Evolutionary conservation across 2,329 filamentous ascomycete genomes (phyloP), one percentile per base, ranked within the genome.

Genomic region (Phaeoacremonium minimum): DNA sequence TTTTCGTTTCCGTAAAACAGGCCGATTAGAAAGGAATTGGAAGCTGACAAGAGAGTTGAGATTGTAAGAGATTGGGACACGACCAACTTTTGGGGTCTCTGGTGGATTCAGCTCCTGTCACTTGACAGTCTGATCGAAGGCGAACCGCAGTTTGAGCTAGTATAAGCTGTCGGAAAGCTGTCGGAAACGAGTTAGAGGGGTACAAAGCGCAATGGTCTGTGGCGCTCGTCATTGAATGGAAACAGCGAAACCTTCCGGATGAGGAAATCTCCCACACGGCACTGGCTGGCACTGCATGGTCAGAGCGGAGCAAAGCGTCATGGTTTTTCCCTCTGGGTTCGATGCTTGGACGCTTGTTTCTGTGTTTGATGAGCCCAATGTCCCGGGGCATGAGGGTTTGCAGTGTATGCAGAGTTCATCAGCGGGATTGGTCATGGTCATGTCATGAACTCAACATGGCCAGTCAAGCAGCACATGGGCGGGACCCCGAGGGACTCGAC

Each of bases 381-480:
- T 26, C 9, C 22, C 22, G n/a, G 22, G 43, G 44, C 31, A 32
- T 40, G 40, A 45, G 17, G 4, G 18, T 15, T 14, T 14, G n/a
- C n/a, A 17, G 30, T 32, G 13, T 14, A 22, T 26, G 9, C 22
- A 26, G 9, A n/a, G n/a, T n/a, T n/a, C n/a, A n/a, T n/a, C n/a
- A n/a, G n/a, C n/a, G n/a, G n/a, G n/a, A n/a, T 53, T 52, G 48
- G 50, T 51, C 49, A 52, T 51, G 46, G 43, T 49, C 44, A 42
- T 51, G 50, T 51, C 48, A 52, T 50, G 22, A n/a, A 31, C 16
- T 33, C 29, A 35, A 14, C 32, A 18, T 18, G 16, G 18, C 33
- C 28, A 26, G 20, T 30, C 33, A n/a, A 18, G 22, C 22, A n/a
- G 9, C 22, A n/a, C 22, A 26, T 26, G 17, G 22, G 20, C 17